Conservation (phyloP, 164 flowering plant species). For the Annona squamosa region DNA sequence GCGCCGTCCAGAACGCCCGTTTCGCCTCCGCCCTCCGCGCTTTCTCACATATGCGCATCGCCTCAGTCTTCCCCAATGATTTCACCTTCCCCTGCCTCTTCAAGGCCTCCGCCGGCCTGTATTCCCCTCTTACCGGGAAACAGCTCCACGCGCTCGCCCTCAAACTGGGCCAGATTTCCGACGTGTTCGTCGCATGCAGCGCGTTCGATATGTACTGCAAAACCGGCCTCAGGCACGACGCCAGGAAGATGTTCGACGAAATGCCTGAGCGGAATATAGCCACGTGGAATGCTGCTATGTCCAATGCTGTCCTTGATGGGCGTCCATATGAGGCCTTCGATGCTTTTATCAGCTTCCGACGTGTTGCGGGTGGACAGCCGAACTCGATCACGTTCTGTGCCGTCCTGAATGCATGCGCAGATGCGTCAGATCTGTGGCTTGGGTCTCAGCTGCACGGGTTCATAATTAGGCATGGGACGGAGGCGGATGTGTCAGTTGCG, state of each 20-base stretch:
- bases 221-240: slow-evolving; percentile 35
- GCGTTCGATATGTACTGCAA: slow-evolving; percentile 74
- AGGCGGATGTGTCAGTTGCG: slow-evolving; percentile 40
- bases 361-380: slow-evolving; percentile 33
- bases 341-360: slow-evolving; percentile 42
- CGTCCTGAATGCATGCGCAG: slow-evolving; percentile 78
- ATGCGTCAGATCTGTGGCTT: slow-evolving; percentile 23
- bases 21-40: slow-evolving; percentile 39
- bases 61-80: slow-evolving; percentile 57
- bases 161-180: slow-evolving; percentile 34
- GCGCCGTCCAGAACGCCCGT: slow-evolving; percentile 57
- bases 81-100: slow-evolving; percentile 80
- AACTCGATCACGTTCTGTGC: slow-evolving; percentile 70
- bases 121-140: slow-evolving; percentile 27
- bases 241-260: slow-evolving; percentile 67
- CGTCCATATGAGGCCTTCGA: slow-evolving; percentile 31
- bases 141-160: slow-evolving; percentile 60
- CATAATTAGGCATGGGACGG: slow-evolving; percentile 41
- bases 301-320: slow-evolving; percentile 56
- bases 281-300: slow-evolving; percentile 74
- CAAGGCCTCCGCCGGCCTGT: slow-evolving; percentile 50
- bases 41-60: slow-evolving; percentile 54
- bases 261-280: slow-evolving; percentile 57
- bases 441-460: slow-evolving; percentile 67
- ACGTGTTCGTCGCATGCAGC: slow-evolving; percentile 69